Percentiles rank a stretch among this genome's conserved stretches.
phyloP scores from a whole-genome alignment of 805 yeast genomes.

The Saccharomycodes ludwigii region DNA sequence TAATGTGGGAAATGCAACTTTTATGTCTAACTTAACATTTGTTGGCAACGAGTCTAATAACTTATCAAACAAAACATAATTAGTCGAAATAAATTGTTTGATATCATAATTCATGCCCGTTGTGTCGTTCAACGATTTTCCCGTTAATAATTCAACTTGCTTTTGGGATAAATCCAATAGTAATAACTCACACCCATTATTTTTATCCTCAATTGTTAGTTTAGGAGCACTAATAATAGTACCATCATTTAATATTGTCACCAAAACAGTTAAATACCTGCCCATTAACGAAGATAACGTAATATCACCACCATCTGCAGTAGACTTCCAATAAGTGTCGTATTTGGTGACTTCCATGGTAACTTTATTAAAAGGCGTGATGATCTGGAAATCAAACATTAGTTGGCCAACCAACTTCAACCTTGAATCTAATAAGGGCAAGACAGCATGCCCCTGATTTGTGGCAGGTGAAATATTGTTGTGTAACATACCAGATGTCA shows the following conservation, averaged over 20 bases:
- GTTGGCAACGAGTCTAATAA: conserved; percentile 45
- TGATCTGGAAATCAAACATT: conserved; percentile 64
- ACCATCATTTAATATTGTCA: conserved; percentile 69
- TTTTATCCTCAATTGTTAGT: conserved; percentile 39
- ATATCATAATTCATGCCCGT: conserved; percentile 14
- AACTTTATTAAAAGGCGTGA: conserved; percentile 76
- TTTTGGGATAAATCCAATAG: conserved; percentile 39
- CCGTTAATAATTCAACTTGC: conserved; percentile 23
- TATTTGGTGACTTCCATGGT: conserved; percentile 83
- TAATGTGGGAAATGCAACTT: conserved; percentile 63
- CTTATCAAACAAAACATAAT: conserved; percentile 47
- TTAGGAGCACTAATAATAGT: conserved; percentile 74
- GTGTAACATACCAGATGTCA: conserved; percentile 39
- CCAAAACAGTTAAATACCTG: conserved; percentile 54
- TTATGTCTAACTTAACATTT: conserved; percentile 56
- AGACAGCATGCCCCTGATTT: conserved; percentile 25
- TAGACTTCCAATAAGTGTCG: conserved; percentile 95
- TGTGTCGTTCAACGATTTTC: conserved; percentile 15
- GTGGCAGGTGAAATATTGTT: conserved; percentile 25
- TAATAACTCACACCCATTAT: conserved; percentile 37
- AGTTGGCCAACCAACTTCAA: conserved; percentile 74
- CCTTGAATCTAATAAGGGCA: conserved; percentile 76
- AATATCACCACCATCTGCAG: conserved; percentile 36
- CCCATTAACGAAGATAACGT: conserved; percentile 88
- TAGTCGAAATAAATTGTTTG: conserved; percentile 18